Base-by-base conservation (phyloP, 768 basidiomycete species). In the Pluteus cervinus region DNA sequence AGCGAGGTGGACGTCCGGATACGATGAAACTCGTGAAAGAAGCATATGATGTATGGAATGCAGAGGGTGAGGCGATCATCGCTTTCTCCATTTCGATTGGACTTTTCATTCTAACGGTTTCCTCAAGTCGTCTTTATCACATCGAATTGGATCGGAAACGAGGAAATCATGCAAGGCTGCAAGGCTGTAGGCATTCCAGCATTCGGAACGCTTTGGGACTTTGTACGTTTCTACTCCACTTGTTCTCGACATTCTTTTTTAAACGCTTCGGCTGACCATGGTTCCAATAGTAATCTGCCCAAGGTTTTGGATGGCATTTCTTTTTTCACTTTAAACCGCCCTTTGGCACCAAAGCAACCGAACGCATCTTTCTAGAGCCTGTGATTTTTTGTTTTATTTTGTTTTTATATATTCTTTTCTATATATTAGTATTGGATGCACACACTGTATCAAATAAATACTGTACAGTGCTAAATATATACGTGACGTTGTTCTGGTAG, bases 101-200 rank as follows among this genome's bases (percentile, higher is more conserved):
- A 24, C n/a, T 40, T 21, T 21, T 8, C 20, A 8, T 25, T 16
- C 22, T 40, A 30, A 39, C 24, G 36, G 17, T 18, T n/a, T 10
- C 39, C 21, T 40, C 43, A 23, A 78, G 79, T 88, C 30, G 78
- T 87, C 18, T 85, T 88, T 58, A 83, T 88, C 56, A 88, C 85
- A 6, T 86, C 84, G n/a, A 88, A 88, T 61, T 81, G 72, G 48
- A 69, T 76, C 26, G 85, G 85, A 20, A 87, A 88, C 56, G 65
- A 71, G 10, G 84, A 88, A 50, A 80, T 88, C 43, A 86, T 85
- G 73, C 67, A 81, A 54, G 85, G 82, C 15, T 86, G 78, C 63
- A 85, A 79, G 56, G 69, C 70, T 45, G 73, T 71, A 35, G 76
- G 75, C 17, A 81, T 81, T 48, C 80, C 79, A 28, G 73, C 71